Percentiles rank a stretch among this genome's conserved stretches.
Evolutionary conservation across 2,329 filamentous ascomycete genomes (phyloP).

Genomic region (Orbilia brochopaga): DNA sequence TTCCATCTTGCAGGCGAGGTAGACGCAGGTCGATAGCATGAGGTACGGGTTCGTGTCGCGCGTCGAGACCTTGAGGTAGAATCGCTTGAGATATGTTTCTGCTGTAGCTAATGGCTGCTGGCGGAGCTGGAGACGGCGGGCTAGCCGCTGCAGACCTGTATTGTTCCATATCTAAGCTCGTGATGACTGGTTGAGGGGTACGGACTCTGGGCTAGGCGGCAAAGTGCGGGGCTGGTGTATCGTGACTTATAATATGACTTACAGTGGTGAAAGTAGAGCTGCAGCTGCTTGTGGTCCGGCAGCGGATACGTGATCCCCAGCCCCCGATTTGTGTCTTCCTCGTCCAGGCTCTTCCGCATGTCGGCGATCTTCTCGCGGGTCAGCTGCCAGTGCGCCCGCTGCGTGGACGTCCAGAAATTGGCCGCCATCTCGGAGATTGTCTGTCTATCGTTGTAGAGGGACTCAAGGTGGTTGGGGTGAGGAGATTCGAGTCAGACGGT

Average conservation of each 20-base stretch:
- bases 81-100: constrained; percentile 91
- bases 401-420: constrained; percentile 96
- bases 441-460: not conserved
- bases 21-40: constrained; percentile 88
- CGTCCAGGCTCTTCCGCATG: constrained; percentile 76
- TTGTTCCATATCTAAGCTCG: constrained; percentile 9
- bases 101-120: constrained; percentile 94
- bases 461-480: not conserved
- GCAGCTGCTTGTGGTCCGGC: constrained; percentile 79
- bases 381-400: constrained; percentile 89
- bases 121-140: constrained; percentile 79
- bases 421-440: constrained; percentile 73
- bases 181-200: constrained; percentile 26
- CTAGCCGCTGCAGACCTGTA: constrained; percentile 78
- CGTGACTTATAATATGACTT: constrained; percentile 59
- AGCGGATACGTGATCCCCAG: constrained; percentile 74
- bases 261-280: constrained; percentile 93
- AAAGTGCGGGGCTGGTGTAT: constrained; percentile 3
- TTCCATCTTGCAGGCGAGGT: constrained; percentile 97
- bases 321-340: constrained; percentile 74
- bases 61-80: constrained; percentile 89
- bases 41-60: constrained; percentile 92
- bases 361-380: constrained; percentile 78
- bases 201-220: not conserved
- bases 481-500: not conserved